A percentile compares a stretch with the other conserved stretches of the same genome.
Evolutionary conservation across 2,329 filamentous ascomycete genomes (phyloP).

Genomic region (Daldinia sp.): DNA sequence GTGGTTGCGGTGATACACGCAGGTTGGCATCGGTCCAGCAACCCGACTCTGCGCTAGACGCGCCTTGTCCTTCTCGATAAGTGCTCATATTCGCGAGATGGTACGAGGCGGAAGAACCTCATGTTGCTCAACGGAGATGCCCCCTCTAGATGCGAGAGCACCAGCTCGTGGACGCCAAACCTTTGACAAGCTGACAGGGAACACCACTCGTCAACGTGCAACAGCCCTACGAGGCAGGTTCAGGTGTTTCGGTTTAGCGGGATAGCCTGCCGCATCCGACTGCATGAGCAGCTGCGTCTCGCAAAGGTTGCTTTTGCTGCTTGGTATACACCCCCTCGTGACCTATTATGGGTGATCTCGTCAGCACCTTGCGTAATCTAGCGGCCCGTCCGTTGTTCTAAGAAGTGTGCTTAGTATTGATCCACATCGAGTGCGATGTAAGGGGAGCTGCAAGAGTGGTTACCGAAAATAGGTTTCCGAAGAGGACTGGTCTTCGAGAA

Average conservation of each 20-base stretch:
- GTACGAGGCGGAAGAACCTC: conserved; percentile 6
- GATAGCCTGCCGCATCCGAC: neutral
- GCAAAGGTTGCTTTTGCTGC: neutral
- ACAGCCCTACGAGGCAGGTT: conserved; percentile 37
- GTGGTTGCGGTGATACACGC: conserved; percentile 14
- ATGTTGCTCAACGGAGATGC: neutral
- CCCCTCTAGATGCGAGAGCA: neutral
- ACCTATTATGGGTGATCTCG: conserved; percentile 15
- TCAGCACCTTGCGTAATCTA: conserved; percentile 33
- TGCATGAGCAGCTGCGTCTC: neutral
- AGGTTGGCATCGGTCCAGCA: neutral
- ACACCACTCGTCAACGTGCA: neutral
- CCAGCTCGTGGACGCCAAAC: conserved; percentile 11
- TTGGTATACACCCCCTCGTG: conserved; percentile 16
- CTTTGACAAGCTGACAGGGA: neutral
- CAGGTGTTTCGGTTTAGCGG: conserved; percentile 1
- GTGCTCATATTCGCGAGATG: conserved; percentile 13
- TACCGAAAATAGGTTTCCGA: neutral
- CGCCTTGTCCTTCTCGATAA: conserved; percentile 20
- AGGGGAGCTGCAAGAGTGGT: neutral
- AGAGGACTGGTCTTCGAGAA: neutral
- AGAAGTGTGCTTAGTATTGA: conserved; percentile 11
- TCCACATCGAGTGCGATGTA: neutral
- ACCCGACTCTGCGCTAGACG: neutral
- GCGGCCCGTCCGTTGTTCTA: conserved; percentile 21